Base-by-base conservation (phyloP, 495 filamentous ascomycete species). In the Apiosordaria backusii region DNA sequence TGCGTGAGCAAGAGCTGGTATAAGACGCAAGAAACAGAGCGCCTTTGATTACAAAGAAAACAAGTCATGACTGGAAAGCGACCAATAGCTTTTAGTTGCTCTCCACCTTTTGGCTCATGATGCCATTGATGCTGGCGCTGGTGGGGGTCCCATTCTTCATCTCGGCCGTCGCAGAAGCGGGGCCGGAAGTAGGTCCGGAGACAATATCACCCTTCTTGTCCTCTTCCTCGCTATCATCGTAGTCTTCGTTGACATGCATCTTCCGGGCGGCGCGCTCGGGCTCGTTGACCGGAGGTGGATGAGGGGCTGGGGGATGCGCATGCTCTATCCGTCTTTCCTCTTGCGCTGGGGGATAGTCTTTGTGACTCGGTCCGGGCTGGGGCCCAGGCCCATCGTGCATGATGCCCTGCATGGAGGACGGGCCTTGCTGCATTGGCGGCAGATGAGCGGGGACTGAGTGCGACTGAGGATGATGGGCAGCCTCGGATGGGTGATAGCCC, bases 211-310 rank as follows among this genome's bases (percentile, higher is more conserved):
- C 79, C 65, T 85, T 87, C 73, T 89, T 86, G 77, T 96, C 93
- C 59, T 96, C 89, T 67, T 96, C 93, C 27, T 91, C 92, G 69
- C 96, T 93, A 76, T 97, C 94, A 70, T 88, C 85, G 67, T 99
- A 97, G 67, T 97, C 88, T 76, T 99, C 94, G 74, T 99, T 95
- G 54, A 98, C 90, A 23, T 98, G 95, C 88, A 99, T 96, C 76
- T 97, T 95, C 9, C 95, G 86, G 40, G 91, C 90, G 5, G 95
- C 91, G 15, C 93, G 85, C 79, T 99, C 95, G 57, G 84, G 83
- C 71, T 90, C 87, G 27, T 80, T 81, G 63, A 80, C 74, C 18
- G 82, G 76, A 18, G 81, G 69, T 7, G 81, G 76, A 40, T 80
- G 76, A 16, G 83, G 75, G 63, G 82, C 81, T 22, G 82, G 78